Conservation (phyloP, 2,329 filamentous ascomycete genomes). For the Aspergillus sp. region DNA sequence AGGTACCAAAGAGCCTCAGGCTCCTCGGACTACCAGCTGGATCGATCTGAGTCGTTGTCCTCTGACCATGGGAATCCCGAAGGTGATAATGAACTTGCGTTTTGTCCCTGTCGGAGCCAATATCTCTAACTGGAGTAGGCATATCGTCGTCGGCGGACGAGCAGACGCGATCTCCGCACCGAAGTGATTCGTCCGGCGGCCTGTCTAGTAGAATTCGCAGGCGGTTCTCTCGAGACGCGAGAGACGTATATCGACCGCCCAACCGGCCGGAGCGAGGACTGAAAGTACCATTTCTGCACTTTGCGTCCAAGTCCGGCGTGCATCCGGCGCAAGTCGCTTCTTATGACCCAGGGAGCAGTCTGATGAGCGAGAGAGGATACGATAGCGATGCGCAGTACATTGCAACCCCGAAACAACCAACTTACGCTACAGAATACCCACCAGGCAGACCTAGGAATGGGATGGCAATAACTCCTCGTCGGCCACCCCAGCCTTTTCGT, state of each 20-base stretch:
- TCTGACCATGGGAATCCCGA: slow-evolving; percentile 9
- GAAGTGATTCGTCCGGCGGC: slow-evolving; percentile 26
- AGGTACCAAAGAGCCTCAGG: slow-evolving; percentile 23
- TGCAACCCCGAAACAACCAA: slow-evolving; percentile 36
- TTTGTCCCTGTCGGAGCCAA: background rate
- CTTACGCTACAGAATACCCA: slow-evolving; percentile 19
- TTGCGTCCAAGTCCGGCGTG: slow-evolving; percentile 24
- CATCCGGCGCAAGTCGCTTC: slow-evolving; percentile 17
- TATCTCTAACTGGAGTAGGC: slow-evolving; percentile 12
- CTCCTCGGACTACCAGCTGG: slow-evolving; percentile 22
- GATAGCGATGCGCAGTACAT: slow-evolving; percentile 49
- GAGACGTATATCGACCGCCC: slow-evolving; percentile 20
- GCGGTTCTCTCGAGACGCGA: slow-evolving; percentile 39
- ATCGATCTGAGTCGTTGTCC: slow-evolving; percentile 1
- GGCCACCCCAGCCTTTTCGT: slow-evolving; percentile 8
- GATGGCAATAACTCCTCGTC: slow-evolving; percentile 15
- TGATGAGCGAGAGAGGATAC: slow-evolving; percentile 45
- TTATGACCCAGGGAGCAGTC: slow-evolving; percentile 35
- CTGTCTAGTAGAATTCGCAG: slow-evolving; percentile 37
- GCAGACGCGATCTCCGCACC: slow-evolving; percentile 1
- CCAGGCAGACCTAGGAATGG: slow-evolving; percentile 14
- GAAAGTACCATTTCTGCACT: slow-evolving; percentile 25
- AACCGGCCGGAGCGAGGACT: slow-evolving; percentile 21
- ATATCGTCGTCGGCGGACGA: slow-evolving; percentile 17
- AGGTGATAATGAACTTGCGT: slow-evolving; percentile 20